Percentiles rank a stretch among this genome's conserved stretches.
phyloP scores from a whole-genome alignment of 2,329 filamentous ascomycete species.

The Tolypocladium sp. region DNA sequence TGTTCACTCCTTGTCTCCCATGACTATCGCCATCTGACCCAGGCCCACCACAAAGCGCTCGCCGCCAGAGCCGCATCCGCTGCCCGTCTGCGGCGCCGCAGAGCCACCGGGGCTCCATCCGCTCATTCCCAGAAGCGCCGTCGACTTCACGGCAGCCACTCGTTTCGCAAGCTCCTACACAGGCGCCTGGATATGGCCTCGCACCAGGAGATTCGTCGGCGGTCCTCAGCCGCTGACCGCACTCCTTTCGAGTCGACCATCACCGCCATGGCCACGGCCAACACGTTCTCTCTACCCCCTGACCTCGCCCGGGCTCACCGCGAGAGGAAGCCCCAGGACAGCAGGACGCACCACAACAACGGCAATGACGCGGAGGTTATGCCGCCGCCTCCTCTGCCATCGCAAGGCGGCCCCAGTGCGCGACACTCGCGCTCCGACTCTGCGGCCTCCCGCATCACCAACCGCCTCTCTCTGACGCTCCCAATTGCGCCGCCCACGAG shows the following conservation, averaged over 20 bases:
- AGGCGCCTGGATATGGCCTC: constrained; percentile 21
- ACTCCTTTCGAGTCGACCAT: constrained; percentile 16
- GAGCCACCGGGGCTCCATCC: constrained; percentile 25
- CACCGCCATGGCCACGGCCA: constrained; percentile 13
- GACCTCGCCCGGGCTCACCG: neutral
- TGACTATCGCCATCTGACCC: constrained; percentile 32
- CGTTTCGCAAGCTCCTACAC: constrained; percentile 12
- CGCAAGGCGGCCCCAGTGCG: constrained; percentile 29
- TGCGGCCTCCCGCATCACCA: constrained; percentile 42
- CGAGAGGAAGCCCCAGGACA: neutral
- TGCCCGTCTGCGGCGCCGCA: constrained; percentile 26
- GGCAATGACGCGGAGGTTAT: constrained; percentile 13
- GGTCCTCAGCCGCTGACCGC: constrained; percentile 28
- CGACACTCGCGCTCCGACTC: constrained; percentile 44
- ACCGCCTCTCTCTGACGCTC: constrained; percentile 51
- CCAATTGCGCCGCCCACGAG: constrained; percentile 49
- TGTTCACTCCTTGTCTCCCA: constrained; percentile 35
- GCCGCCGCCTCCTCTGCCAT: constrained; percentile 26
- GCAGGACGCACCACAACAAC: neutral
- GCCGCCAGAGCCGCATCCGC: constrained; percentile 28
- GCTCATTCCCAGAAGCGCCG: constrained; percentile 25
- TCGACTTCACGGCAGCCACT: constrained; percentile 8
- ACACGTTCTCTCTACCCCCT: constrained; percentile 9
- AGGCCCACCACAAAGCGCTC: constrained; percentile 27
- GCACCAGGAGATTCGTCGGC: constrained; percentile 28